Conservation (phyloP, 768 basidiomycete species). For the Amylocystis lapponica region DNA sequence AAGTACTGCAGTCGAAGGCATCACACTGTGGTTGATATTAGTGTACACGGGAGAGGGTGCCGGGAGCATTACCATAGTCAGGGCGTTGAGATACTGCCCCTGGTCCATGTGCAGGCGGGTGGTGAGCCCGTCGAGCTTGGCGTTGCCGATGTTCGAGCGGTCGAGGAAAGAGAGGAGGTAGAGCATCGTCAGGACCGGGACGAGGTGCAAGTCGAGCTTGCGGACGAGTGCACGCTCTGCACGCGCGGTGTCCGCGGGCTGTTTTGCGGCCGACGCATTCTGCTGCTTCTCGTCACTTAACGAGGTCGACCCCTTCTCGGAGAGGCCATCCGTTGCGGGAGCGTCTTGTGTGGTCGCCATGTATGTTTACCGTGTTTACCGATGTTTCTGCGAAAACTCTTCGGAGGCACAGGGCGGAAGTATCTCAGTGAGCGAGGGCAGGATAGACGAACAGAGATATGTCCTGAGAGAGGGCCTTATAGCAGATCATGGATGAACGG, state of each 20-base stretch:
- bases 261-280: not conserved
- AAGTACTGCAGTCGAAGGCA: constrained; percentile 8
- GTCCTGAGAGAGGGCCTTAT: not conserved
- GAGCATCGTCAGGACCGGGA: constrained; percentile 69
- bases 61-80: constrained; percentile 73
- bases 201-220: constrained; percentile 56
- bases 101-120: constrained; percentile 52
- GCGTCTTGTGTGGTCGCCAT: not conserved
- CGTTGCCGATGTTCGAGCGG: constrained; percentile 60
- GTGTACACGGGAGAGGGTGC: constrained; percentile 47
- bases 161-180: constrained; percentile 71
- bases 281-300: not conserved
- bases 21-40: no score
- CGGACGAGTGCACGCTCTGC: constrained; percentile 46
- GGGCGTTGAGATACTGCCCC: constrained; percentile 58
- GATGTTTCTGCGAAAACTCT: not conserved
- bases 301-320: not conserved
- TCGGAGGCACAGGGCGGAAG: no score
- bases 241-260: constrained; percentile 39
- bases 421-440: no score
- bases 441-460: no score
- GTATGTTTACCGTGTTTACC: no score
- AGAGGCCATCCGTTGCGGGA: not conserved
- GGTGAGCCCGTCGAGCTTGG: constrained; percentile 38
- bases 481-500: not conserved